Base-by-base conservation (phyloP, 31 red algal genomes). In the Odonthalia washingtoniensis region DNA sequence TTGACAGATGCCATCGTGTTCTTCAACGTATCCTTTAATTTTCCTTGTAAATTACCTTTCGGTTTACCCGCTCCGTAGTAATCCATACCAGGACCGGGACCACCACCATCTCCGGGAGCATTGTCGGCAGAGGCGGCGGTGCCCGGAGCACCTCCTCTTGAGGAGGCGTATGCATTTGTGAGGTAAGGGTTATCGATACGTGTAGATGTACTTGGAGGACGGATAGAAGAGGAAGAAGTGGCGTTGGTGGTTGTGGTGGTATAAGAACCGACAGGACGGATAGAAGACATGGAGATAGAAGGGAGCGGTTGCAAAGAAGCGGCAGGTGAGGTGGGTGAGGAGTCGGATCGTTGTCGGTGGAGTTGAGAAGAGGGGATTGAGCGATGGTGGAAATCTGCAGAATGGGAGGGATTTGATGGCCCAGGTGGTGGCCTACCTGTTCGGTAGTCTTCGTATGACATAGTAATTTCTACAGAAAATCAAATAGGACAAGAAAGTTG, bases 1-100 rank as follows among this genome's bases (percentile, higher is more conserved):
- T 99, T 99, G 35, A 84, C 81, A 28, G 69, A 70, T 5, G 95
- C 95, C 84, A 97, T 86, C 9, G 90, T 92, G 57, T 82, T 85
- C 43, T 85, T 84, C 40, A 90, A 73, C 69, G 65, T 84, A 67
- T 95, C 93, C 74, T 90, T 90, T 75, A 89, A 74, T 69, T 95
- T 95, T 26, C 44, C 81, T 69, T 92, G 82, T 28, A 92, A 60
- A 62, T 90, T 95, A 1, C 60, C 82, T 81, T 86, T 87, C 49
- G 46, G 28, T 26, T 80, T 82, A 5, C 38, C 26, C 39, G 81
- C 67, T 32, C 68, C 17, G 12, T 81, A 81, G 5, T 79, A 42
- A 2, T 66, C 43, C 0, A 43, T 40, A 1, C 28, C 83, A 1
- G 26, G 65, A 44, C 63, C 83, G 41, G 52, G 61, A 27, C 84